phyloP scores from a whole-genome alignment of 1,284 basidiomycete species.

The Austroboletus novae-zelandiae region DNA sequence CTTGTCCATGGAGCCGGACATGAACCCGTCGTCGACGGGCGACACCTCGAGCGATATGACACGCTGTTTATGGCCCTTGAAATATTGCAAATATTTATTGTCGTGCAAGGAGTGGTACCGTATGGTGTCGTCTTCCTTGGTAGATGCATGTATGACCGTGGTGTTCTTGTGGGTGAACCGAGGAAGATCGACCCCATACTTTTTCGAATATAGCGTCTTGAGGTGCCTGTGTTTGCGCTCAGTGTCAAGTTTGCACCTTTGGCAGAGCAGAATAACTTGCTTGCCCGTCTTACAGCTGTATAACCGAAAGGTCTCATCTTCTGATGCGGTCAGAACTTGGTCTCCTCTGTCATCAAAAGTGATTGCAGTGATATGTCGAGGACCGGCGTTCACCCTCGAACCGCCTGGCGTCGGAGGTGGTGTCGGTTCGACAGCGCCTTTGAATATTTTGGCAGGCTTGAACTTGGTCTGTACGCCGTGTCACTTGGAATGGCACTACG shows the following conservation, averaged over 20 bases:
- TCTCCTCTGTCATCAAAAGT: constrained; percentile 92
- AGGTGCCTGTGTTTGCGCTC: constrained; percentile 47
- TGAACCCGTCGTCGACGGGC: constrained; percentile 92
- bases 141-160: constrained; percentile 88
- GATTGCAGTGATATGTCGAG: constrained; percentile 81
- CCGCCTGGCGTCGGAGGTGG: constrained; percentile 49
- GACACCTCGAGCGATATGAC: constrained; percentile 92
- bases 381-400: constrained; percentile 41
- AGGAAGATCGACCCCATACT: constrained; percentile 94
- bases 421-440: constrained; percentile 64
- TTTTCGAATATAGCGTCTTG: constrained; percentile 87
- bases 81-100: constrained; percentile 95
- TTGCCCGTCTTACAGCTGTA: constrained; percentile 90
- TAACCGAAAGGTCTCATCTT: constrained; percentile 90
- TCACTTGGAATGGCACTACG: neutral
- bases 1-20: constrained; percentile 92
- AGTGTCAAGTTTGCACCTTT: constrained; percentile 21
- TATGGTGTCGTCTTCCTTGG: constrained; percentile 93
- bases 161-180: constrained; percentile 91
- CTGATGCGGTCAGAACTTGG: constrained; percentile 81
- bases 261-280: constrained; percentile 57
- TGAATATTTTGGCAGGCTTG: constrained; percentile 90
- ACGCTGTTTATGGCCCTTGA: constrained; percentile 87
- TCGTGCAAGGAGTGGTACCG: constrained; percentile 95
- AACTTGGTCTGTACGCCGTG: constrained; percentile 53